Evolutionary conservation across 306 rosid genomes (phyloP).

Genomic region (Echinosophora koreensis): DNA sequence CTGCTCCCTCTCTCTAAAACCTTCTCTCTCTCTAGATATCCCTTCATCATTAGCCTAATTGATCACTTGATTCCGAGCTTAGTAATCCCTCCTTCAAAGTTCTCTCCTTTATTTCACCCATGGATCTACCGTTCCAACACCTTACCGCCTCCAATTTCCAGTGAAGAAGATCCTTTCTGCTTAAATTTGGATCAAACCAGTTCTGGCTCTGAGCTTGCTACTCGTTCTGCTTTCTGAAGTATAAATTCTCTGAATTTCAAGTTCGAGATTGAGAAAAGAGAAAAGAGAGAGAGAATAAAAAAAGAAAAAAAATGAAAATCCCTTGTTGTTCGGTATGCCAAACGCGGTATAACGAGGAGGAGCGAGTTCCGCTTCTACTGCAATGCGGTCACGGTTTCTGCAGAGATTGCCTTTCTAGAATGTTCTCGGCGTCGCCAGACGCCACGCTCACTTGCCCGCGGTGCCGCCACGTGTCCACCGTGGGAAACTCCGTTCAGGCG

Average conservation of each 20-base stretch:
- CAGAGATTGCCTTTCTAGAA: constrained; percentile 81
- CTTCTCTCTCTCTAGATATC: constrained; percentile 58
- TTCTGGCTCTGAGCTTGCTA: constrained; percentile 25
- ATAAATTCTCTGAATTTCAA: constrained; percentile 1
- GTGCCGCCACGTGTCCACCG: constrained; percentile 89
- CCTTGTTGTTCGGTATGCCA: constrained; percentile 97
- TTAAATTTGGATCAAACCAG: constrained; percentile 43
- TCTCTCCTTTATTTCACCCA: constrained; percentile 42
- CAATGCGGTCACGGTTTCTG: constrained; percentile 99
- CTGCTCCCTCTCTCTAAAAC: constrained; percentile 47
- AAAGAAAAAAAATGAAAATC: constrained; percentile 64
- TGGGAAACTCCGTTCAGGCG: constrained; percentile 91
- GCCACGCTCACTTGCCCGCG: constrained; percentile 82
- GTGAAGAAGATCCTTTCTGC: constrained; percentile 46
- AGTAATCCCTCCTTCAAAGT: constrained; percentile 18
- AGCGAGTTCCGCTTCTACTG: constrained; percentile 93
- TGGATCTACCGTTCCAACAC: constrained; percentile 67
- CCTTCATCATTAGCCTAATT: constrained; percentile 45
- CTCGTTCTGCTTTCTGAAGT: constrained; percentile 28
- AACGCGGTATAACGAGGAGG: constrained; percentile 97
- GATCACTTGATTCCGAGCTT: constrained; percentile 46
- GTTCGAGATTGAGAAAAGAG: not conserved
- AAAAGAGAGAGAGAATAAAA: not conserved
- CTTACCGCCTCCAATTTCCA: constrained; percentile 33
- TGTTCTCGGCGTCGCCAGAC: constrained; percentile 80